These are phyloP conservation scores for Pulveroboletus sp. DNA, from an alignment of 768 basidiomycete genomes.

Conservation along the genomic window DNA sequence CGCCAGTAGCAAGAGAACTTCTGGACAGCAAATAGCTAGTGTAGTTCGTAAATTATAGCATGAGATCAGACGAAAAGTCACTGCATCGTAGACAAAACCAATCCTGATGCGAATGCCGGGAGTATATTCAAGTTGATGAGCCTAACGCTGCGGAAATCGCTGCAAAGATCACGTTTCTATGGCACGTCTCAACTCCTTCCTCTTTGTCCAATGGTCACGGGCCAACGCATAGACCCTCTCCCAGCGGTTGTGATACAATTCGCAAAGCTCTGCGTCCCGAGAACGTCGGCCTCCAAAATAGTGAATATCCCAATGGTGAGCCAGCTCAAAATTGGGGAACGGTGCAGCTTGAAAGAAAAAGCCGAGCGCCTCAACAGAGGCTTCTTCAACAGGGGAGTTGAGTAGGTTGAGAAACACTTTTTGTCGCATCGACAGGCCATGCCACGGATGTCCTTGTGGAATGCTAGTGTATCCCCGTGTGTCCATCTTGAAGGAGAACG, in stretches of 20 bases:
- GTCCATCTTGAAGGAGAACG: slow-evolving; percentile 3
- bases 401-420: neutral
- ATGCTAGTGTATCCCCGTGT: slow-evolving; percentile 8
- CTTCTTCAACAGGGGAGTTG: slow-evolving; percentile 1
- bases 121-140: too few relatives aligned
- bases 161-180: neutral
- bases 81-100: too few relatives aligned
- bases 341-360: slow-evolving; percentile 12
- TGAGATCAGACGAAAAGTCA: too few relatives aligned
- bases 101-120: too few relatives aligned
- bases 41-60: too few relatives aligned
- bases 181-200: slow-evolving; percentile 1
- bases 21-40: too few relatives aligned
- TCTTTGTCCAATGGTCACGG: neutral
- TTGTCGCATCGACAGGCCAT: slow-evolving; percentile 1
- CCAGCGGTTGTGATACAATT: slow-evolving; percentile 6
- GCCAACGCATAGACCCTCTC: neutral
- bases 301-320: neutral
- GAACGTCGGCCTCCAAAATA: neutral
- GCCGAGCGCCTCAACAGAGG: slow-evolving; percentile 7
- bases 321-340: slow-evolving; percentile 1
- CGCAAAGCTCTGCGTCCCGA: neutral
- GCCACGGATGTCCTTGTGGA: slow-evolving; percentile 10
- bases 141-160: too few relatives aligned
- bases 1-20: too few relatives aligned